Evolutionary conservation across 352 stramenopile genomes (phyloP).

Genomic region (Detonula confervacea): DNA sequence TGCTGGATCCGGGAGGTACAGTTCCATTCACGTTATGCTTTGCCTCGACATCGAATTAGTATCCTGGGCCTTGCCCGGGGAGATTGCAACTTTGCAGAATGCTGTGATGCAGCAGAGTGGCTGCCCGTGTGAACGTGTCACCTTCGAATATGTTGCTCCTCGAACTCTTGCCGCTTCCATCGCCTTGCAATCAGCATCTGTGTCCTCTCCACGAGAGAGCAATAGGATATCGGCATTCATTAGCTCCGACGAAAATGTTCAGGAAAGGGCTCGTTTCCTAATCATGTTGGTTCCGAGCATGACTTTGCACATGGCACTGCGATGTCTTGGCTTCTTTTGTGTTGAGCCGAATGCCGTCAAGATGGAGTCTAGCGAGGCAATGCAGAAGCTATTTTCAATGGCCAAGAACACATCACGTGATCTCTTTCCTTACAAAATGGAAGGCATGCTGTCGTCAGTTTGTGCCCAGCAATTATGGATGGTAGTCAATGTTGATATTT

Average conservation of each 20-base stretch:
- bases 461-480: conserved; percentile 43
- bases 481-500: conserved; percentile 36
- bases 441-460: conserved; percentile 9
- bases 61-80: conserved; percentile 16
- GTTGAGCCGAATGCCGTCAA: neutral
- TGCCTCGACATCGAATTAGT: conserved; percentile 56
- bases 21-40: conserved; percentile 55
- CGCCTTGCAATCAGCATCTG: conserved; percentile 24
- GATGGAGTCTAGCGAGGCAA: conserved; percentile 11
- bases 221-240: conserved; percentile 25
- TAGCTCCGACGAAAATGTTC: conserved; percentile 45
- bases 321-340: conserved; percentile 38
- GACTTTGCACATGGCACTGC: conserved; percentile 50
- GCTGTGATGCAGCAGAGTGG: conserved; percentile 51
- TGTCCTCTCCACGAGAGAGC: neutral
- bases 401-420: conserved; percentile 32
- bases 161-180: conserved; percentile 50
- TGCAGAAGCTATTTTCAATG: conserved; percentile 38
- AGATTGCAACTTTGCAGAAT: conserved; percentile 66
- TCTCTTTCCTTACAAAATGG: conserved; percentile 39
- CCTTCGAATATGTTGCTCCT: conserved; percentile 54
- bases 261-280: conserved; percentile 60
- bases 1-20: conserved; percentile 53
- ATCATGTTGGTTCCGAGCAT: conserved; percentile 58
- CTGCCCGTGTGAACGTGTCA: conserved; percentile 38